Evolutionary conservation across 129 eudicot species (phyloP).

Genomic region (Smallanthus sonchifolius): DNA sequence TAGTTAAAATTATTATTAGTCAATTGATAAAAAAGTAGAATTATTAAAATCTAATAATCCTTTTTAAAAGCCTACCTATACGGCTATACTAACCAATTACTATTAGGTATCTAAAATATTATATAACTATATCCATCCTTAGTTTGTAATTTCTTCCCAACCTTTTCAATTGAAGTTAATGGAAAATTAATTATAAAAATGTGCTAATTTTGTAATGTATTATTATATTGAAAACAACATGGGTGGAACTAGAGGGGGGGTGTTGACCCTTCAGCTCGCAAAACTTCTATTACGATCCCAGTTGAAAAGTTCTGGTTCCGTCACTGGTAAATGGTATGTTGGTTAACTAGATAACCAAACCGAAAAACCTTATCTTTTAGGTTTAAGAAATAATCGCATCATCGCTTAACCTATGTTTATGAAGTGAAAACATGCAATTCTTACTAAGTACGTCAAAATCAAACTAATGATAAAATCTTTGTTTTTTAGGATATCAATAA

Average conservation of each 20-base stretch:
- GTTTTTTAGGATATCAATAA: background rate
- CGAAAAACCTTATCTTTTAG: background rate
- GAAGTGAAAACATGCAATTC: background rate
- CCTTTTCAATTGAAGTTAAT: background rate
- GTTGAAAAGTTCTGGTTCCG: background rate
- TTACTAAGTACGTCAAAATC: background rate
- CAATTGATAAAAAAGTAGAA: too few species aligned
- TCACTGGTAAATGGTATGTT: background rate
- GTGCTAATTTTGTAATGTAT: background rate
- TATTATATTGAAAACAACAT: background rate
- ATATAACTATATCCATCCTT: background rate
- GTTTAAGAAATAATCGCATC: background rate
- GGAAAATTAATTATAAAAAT: background rate
- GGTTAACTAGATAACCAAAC: background rate
- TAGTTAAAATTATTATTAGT: too few species aligned
- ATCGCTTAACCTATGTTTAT: background rate
- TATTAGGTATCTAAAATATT: background rate
- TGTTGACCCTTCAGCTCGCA: too few species aligned
- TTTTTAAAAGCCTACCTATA: background rate
- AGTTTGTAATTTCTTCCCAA: background rate
- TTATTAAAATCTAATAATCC: too few species aligned
- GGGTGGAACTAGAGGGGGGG: background rate
- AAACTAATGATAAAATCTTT: background rate
- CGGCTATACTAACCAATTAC: background rate
- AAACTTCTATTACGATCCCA: background rate